A percentile compares a stretch with the other conserved stretches of the same genome.
These are phyloP conservation scores for Acanthamoeba healyi DNA, from an alignment of 208 protist species.

Conservation along the genomic window DNA sequence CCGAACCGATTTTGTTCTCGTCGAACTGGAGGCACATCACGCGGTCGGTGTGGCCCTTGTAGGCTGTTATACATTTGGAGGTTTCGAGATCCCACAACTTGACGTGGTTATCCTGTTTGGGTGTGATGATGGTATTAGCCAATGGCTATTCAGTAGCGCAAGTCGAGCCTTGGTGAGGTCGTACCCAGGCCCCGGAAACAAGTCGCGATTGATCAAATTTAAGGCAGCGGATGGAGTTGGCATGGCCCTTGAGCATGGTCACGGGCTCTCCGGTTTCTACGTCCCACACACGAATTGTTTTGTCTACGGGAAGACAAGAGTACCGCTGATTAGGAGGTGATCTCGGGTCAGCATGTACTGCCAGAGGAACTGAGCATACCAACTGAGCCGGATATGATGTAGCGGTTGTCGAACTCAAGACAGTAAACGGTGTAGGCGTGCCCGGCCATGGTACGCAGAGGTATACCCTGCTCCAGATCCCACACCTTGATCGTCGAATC, in stretches of 20 bases:
- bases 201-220: slow-evolving; percentile 39
- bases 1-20: slow-evolving; percentile 53
- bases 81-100: slow-evolving; percentile 66
- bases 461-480: background rate
- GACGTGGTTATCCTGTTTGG: slow-evolving; percentile 10
- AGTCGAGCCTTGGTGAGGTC: background rate
- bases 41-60: slow-evolving; percentile 45
- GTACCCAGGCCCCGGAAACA: slow-evolving; percentile 42
- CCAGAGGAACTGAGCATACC: too few relatives aligned
- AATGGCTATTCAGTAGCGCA: background rate
- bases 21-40: slow-evolving; percentile 69
- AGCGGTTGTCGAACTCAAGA: slow-evolving; percentile 38
- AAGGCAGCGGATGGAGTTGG: slow-evolving; percentile 54
- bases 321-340: background rate
- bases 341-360: too few relatives aligned
- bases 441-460: background rate
- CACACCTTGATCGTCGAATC: slow-evolving; percentile 55
- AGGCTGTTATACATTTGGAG: slow-evolving; percentile 8
- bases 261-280: slow-evolving; percentile 15
- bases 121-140: background rate
- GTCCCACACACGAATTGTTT: slow-evolving; percentile 60
- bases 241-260: slow-evolving; percentile 34
- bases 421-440: slow-evolving; percentile 61
- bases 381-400: slow-evolving; percentile 53
- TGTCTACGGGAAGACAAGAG: slow-evolving; percentile 51